Percentiles rank a stretch among this genome's conserved stretches.
phyloP scores from a whole-genome alignment of 768 basidiomycete genomes.

The Russula sp. region DNA sequence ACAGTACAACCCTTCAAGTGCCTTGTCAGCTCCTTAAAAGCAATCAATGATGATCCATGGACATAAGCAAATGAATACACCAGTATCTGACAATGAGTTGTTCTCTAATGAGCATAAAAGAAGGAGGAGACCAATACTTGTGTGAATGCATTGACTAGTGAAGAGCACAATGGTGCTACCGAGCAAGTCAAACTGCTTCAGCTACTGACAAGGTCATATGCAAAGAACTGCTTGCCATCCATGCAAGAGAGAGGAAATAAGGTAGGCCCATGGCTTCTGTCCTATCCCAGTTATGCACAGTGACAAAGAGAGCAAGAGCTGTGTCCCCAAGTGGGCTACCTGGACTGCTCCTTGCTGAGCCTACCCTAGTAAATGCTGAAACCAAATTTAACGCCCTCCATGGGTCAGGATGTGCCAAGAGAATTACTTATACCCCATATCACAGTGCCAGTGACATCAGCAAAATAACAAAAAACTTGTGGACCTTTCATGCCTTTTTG shows the following conservation, averaged over 20 bases:
- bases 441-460: too few relatives aligned
- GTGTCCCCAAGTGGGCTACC: too few relatives aligned
- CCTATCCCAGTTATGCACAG: too few relatives aligned
- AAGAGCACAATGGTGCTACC: neutral
- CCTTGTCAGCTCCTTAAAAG: conserved; percentile 22
- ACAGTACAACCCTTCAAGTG: conserved; percentile 4
- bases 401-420: too few relatives aligned
- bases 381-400: too few relatives aligned
- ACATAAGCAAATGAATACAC: conserved; percentile 35
- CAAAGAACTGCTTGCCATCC: conserved; percentile 68
- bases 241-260: conserved; percentile 29
- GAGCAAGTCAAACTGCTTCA: conserved; percentile 42
- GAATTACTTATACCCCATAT: too few relatives aligned
- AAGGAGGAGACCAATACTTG: conserved; percentile 55
- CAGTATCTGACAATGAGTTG: conserved; percentile 97
- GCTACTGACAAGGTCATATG: conserved; percentile 51
- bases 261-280: too few relatives aligned
- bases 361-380: too few relatives aligned
- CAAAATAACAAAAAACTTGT: too few relatives aligned
- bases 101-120: conserved; percentile 58
- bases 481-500: too few relatives aligned
- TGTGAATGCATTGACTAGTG: conserved; percentile 24
- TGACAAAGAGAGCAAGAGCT: too few relatives aligned
- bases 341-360: too few relatives aligned
- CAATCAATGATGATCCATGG: neutral